Conservation (phyloP, 2,329 filamentous ascomycete species). For the Botrytis medusae region DNA sequence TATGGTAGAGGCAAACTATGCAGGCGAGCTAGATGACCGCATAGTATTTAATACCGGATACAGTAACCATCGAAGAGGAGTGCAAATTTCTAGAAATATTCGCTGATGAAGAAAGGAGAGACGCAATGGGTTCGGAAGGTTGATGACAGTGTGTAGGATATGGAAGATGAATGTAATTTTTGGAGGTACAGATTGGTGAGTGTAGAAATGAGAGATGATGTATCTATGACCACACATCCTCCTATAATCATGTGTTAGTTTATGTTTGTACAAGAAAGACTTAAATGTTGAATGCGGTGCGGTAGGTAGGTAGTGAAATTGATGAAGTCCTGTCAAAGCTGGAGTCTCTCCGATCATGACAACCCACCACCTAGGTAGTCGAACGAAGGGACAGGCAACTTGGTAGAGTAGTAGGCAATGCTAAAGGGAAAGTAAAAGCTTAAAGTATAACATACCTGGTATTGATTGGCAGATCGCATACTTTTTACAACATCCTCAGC, state of each 20-base stretch:
- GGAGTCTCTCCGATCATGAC: neutral
- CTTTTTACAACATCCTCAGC: conserved; percentile 95
- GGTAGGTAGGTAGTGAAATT: neutral
- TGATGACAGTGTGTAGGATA: conserved; percentile 4
- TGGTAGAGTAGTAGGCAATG: neutral
- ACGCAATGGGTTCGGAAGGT: neutral
- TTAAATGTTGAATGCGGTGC: neutral
- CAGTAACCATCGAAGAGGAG: neutral
- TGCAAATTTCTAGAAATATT: neutral
- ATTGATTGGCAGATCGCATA: conserved; percentile 92
- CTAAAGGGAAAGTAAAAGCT: neutral
- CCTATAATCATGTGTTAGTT: conserved; percentile 44
- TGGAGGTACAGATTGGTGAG: neutral
- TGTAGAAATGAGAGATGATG: neutral
- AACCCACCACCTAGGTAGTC: neutral
- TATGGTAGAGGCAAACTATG: neutral
- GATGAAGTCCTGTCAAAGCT: neutral
- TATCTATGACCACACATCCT: conserved; percentile 68
- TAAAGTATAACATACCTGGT: conserved; percentile 65
- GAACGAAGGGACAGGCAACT: neutral
- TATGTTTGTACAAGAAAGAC: conserved; percentile 17
- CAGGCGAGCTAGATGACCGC: neutral
- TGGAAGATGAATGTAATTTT: neutral
- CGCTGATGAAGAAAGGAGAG: neutral
- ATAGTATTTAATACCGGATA: neutral